Conservation (phyloP, 176 grass and related monocot genomes). For the Avena sativa region DNA sequence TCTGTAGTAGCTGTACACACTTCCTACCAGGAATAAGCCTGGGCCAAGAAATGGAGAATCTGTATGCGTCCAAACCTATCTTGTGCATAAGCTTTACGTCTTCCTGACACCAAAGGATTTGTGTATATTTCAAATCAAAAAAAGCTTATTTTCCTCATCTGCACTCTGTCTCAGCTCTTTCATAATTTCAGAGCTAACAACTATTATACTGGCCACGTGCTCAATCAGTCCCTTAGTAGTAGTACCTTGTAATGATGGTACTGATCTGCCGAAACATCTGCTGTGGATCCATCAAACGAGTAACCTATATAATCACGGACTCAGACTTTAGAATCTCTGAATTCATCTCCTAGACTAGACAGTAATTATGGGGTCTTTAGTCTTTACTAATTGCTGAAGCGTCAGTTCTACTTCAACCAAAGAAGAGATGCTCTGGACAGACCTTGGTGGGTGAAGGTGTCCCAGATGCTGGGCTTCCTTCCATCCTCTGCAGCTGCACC, state of each 20-base stretch:
- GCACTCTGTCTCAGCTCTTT: background rate
- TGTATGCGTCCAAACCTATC: background rate
- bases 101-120: background rate
- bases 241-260: conserved; percentile 14
- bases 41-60: background rate
- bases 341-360: too few species aligned
- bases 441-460: conserved; percentile 66
- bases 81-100: background rate
- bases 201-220: background rate
- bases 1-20: background rate
- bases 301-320: background rate
- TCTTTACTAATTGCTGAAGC: too few species aligned
- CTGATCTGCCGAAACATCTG: background rate
- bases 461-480: conserved; percentile 57
- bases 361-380: too few species aligned
- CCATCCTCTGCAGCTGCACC: background rate
- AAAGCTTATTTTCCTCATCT: background rate
- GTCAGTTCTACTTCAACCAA: too few species aligned
- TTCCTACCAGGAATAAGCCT: background rate
- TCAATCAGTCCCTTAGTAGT: background rate
- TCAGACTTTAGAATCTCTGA: too few species aligned
- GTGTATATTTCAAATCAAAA: background rate
- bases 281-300: background rate
- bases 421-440: background rate
- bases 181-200: background rate